Conservation (phyloP, 2,329 filamentous ascomycete genomes). For the Fusarium sp. region DNA sequence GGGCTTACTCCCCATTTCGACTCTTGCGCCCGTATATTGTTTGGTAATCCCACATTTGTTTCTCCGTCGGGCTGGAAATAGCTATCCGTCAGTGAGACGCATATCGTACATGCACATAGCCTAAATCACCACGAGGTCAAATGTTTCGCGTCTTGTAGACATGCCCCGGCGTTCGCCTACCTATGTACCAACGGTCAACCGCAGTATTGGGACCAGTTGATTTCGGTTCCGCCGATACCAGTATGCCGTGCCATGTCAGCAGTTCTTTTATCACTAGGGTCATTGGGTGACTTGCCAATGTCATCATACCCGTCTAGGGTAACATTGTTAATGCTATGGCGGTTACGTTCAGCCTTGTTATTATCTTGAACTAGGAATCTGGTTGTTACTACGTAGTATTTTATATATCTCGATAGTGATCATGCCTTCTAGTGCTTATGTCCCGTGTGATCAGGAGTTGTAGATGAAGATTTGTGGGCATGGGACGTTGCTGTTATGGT, state of each 20-base stretch:
- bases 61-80: slow-evolving; percentile 13
- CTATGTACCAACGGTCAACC: slow-evolving; percentile 9
- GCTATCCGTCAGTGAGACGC: not conserved
- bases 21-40: not conserved
- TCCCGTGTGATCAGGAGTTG: not conserved
- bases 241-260: not conserved
- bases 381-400: not conserved
- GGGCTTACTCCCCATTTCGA: slow-evolving; percentile 3
- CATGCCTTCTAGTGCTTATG: not conserved
- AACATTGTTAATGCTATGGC: not conserved
- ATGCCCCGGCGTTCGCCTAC: slow-evolving; percentile 9
- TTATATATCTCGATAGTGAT: not conserved
- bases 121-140: not conserved
- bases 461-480: not conserved
- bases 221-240: not conserved
- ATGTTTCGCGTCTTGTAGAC: slow-evolving; percentile 11
- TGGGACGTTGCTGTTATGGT: not conserved
- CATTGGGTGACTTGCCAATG: not conserved
- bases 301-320: not conserved
- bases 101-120: slow-evolving; percentile 6
- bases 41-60: not conserved
- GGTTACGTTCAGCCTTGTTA: not conserved
- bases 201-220: slow-evolving; percentile 11
- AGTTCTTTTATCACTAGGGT: not conserved
- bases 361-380: not conserved